Evolutionary conservation across 352 stramenopile genomes (phyloP), one percentile per base, ranked within the genome.

Genomic region (Peronospora destructor): DNA sequence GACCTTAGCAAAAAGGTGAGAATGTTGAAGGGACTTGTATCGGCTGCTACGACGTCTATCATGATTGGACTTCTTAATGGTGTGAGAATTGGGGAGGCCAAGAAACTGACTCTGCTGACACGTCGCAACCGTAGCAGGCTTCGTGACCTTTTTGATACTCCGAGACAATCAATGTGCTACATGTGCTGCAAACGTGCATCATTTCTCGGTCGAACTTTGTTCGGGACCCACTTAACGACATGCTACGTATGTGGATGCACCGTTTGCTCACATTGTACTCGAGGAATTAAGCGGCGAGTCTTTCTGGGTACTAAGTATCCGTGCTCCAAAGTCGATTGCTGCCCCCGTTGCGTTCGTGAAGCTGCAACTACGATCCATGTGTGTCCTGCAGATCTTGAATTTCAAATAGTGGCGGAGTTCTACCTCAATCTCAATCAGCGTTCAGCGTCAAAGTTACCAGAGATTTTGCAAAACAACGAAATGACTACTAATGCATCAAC

Each of bases 31-130:
- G 25, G 41, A 0, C 6, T 67, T 0, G 44, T 64, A 12, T 51
- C 54, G 8, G 45, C 59, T 6, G 56, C 61, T 0, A 76, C 66
- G 2, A 55, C 55, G 7, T 66, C 61, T 1, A 37, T 78, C 12
- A 65, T 72, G 45, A 52, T 66, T 4, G 66, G 67, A 9, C 26
- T 75, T 29, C 47, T 82, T n/a, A 72, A 68, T 23, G 66, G 65
- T 9, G 60, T 76, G 11, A 55, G 56, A 5, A 71, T 64, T n/a
- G 60, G 66, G 0, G 50, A 71, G 38, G 64, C 70, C 45, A 80
- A 80, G 58, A 80, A 76, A 45, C 53, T 80, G 13, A 82, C 68
- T 13, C 47, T 73, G 9, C 21, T 82, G 21, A 58, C 66, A 34
- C 53, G 54, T n/a, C 51, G 41, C 0, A 53, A 64, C 7, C 25